Base-by-base conservation (phyloP, 2,329 filamentous ascomycete genomes). In the Cercospora zeina region DNA sequence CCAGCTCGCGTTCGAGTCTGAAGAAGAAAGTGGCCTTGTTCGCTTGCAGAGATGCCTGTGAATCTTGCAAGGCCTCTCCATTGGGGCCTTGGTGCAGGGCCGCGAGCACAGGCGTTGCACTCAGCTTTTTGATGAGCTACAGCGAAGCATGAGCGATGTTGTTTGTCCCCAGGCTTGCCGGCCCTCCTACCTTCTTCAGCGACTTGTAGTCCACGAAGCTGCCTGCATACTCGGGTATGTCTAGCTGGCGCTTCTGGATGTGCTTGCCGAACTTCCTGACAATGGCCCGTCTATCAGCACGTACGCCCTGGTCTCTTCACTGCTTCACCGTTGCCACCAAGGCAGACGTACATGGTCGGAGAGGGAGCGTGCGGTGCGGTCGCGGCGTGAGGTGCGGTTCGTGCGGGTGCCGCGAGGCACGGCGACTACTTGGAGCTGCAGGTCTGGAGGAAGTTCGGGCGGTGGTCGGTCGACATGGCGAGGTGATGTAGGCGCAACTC, bases 131-230 rank as follows among this genome's bases (percentile, higher is more conserved):
- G 82, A 97, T 99, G 79, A 97, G 90, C 93, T 97, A 78, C 72
- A 30, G 13, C 69, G 39, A 53, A 30, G n/a, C 2, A 53, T 59
- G 33, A 59, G 56, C 56, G 50, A 51, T 51, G 33, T 24, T 13
- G 21, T 7, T 31, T 5, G 14, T 37, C 27, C 13, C 16, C 11
- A 11, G 37, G 8, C 7, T 39, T 8, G n/a, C 10, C 24, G 5
- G 9, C 21, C 19, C 1, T 5, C 27, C 36, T 79, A 96, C 95
- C 91, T 97, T 97, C 80, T 99, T 99, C 71, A 99, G 83, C 64
- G 92, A 93, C 81, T 99, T 99, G 83, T 99, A 99, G 80, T 99
- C 97, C 71, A 97, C 93, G 76, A 99, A 99, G 79, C 93, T 97
- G 68, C 93, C 92, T 65, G 95, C 93, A 88, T 99, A 99, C 85